Evolutionary conservation across 371 early-diverging fungal species (phyloP).

Genomic region (Mortierella sp.): DNA sequence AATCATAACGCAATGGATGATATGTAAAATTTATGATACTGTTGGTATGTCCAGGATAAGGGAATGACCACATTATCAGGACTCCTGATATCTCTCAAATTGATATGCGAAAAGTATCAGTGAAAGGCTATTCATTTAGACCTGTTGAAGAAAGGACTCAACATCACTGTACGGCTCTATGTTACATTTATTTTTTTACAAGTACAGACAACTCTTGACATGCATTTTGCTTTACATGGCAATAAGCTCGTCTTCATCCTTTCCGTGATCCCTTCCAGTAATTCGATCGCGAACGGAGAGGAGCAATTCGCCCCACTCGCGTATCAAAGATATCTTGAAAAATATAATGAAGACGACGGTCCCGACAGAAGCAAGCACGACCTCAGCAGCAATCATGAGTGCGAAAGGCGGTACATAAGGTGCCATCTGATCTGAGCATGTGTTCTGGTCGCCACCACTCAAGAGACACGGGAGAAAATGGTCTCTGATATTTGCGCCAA

Average conservation of each 20-base stretch:
- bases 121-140: too few species aligned
- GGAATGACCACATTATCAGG: too few species aligned
- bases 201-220: too few species aligned
- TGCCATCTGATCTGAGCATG: conserved; percentile 36
- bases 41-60: too few species aligned
- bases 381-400: conserved; percentile 69
- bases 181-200: too few species aligned
- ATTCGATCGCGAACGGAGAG: conserved; percentile 58
- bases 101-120: too few species aligned
- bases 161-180: too few species aligned
- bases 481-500: conserved; percentile 32
- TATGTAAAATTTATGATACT: too few species aligned
- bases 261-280: conserved; percentile 53
- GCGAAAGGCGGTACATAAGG: conserved; percentile 63
- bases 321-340: conserved; percentile 66
- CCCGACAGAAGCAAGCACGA: conserved; percentile 68
- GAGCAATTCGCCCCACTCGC: conserved; percentile 68
- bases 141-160: too few species aligned
- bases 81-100: too few species aligned
- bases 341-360: conserved; percentile 69
- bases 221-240: conserved; percentile 57
- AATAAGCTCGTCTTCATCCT: conserved; percentile 68
- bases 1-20: too few species aligned
- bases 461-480: conserved; percentile 66
- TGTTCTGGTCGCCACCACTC: conserved; percentile 58